phyloP scores from a whole-genome alignment of 345 rosid species.

The Odontarrhena argentea region DNA sequence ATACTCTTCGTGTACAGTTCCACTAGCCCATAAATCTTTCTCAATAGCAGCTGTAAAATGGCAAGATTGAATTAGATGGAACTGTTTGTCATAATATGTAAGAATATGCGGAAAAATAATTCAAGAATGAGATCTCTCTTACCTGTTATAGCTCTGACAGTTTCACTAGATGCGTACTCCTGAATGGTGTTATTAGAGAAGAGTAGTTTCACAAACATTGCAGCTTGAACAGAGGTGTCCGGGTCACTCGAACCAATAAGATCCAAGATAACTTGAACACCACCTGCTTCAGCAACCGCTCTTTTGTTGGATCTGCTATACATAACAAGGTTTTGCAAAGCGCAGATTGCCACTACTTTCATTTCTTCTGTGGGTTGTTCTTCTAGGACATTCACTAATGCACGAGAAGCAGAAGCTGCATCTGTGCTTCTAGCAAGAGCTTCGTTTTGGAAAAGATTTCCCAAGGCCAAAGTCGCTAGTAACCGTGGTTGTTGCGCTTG shows the following conservation, averaged over 20 bases:
- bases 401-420: slow-evolving; percentile 96
- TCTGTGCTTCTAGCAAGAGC: slow-evolving; percentile 93
- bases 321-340: slow-evolving; percentile 97
- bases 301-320: slow-evolving; percentile 93
- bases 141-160: slow-evolving; percentile 99
- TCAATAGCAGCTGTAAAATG: slow-evolving; percentile 84
- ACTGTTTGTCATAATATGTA: too few relatives aligned
- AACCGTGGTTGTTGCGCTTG: slow-evolving; percentile 96
- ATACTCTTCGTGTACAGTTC: slow-evolving; percentile 94
- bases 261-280: slow-evolving; percentile 96
- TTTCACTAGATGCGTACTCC: slow-evolving; percentile 98
- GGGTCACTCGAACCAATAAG: slow-evolving; percentile 93
- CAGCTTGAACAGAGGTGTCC: slow-evolving; percentile 97
- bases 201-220: slow-evolving; percentile 90
- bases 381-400: slow-evolving; percentile 94
- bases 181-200: slow-evolving; percentile 98
- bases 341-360: slow-evolving; percentile 99
- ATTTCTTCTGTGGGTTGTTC: slow-evolving; percentile 99
- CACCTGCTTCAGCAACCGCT: slow-evolving; percentile 99
- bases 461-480: slow-evolving; percentile 92
- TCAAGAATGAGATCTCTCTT: slow-evolving; percentile 28
- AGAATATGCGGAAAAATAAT: too few relatives aligned
- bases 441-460: slow-evolving; percentile 96
- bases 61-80: too few relatives aligned
- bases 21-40: slow-evolving; percentile 96